phyloP scores from a whole-genome alignment of 2,329 filamentous ascomycete species.

The Ceratocystis albifundus region DNA sequence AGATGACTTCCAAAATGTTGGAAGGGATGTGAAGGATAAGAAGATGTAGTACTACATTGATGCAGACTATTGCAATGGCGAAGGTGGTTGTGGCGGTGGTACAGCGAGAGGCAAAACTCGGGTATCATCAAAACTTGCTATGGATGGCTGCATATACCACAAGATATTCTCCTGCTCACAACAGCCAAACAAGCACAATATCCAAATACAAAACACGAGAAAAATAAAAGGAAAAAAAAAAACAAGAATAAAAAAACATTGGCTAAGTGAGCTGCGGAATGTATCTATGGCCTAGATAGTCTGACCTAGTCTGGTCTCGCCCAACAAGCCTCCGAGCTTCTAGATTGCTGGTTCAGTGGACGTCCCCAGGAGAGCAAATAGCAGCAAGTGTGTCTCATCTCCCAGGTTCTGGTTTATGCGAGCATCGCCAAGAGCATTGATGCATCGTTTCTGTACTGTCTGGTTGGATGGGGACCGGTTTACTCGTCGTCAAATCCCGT shows the following conservation, averaged over 20 bases:
- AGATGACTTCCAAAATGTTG: too few species aligned
- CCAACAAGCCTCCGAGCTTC: background rate
- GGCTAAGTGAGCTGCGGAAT: background rate
- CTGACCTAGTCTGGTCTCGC: background rate
- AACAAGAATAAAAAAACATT: background rate
- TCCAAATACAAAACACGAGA: background rate
- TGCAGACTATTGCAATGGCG: background rate
- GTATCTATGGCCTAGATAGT: background rate
- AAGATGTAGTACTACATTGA: background rate
- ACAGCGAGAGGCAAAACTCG: background rate
- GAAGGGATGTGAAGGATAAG: background rate
- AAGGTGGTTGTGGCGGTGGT: background rate
- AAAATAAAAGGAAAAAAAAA: background rate
- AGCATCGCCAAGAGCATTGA: background rate
- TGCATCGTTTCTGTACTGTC: conserved; percentile 1
- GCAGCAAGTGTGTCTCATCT: background rate
- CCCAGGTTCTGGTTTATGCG: conserved; percentile 4
- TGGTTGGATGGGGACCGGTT: conserved; percentile 15
- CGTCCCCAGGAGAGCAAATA: background rate
- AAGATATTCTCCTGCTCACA: background rate
- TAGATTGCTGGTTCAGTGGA: background rate
- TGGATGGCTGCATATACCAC: background rate
- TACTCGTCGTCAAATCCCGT: conserved; percentile 49
- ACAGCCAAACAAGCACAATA: background rate
- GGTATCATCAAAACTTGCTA: background rate